Conservation (phyloP, 2,329 filamentous ascomycete species). For the Cladosporium sp. region DNA sequence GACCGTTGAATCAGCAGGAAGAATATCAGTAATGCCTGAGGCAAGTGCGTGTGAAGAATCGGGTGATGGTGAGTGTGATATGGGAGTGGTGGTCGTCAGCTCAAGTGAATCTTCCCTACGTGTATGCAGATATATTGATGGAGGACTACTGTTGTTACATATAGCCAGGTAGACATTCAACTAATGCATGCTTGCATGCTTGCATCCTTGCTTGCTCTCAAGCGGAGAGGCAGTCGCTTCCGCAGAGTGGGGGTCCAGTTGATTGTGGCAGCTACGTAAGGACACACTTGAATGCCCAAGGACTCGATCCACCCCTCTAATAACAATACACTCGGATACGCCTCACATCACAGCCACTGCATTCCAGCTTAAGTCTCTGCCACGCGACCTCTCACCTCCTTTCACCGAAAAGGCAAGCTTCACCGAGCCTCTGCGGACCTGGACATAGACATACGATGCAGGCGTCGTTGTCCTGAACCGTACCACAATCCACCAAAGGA, state of each 20-base stretch:
- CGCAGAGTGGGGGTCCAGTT: background rate
- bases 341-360: background rate
- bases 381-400: background rate
- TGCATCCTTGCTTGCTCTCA: background rate
- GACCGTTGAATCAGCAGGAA: background rate
- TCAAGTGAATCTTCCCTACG: background rate
- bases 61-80: background rate
- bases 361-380: background rate
- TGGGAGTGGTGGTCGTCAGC: background rate
- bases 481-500: background rate
- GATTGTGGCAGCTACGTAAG: background rate
- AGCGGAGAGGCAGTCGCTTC: background rate
- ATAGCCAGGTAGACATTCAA: too few species aligned
- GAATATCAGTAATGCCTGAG: background rate
- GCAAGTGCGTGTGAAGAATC: background rate
- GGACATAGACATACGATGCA: conserved; percentile 15
- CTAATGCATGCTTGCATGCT: too few species aligned
- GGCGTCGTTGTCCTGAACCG: conserved; percentile 10
- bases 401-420: background rate
- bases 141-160: too few species aligned
- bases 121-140: background rate
- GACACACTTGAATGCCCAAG: background rate
- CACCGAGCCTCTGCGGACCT: background rate
- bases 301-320: background rate
- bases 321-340: background rate